These are phyloP conservation scores for Leishmania arabica DNA, from an alignment of 208 protist genomes.

Conservation along the genomic window DNA sequence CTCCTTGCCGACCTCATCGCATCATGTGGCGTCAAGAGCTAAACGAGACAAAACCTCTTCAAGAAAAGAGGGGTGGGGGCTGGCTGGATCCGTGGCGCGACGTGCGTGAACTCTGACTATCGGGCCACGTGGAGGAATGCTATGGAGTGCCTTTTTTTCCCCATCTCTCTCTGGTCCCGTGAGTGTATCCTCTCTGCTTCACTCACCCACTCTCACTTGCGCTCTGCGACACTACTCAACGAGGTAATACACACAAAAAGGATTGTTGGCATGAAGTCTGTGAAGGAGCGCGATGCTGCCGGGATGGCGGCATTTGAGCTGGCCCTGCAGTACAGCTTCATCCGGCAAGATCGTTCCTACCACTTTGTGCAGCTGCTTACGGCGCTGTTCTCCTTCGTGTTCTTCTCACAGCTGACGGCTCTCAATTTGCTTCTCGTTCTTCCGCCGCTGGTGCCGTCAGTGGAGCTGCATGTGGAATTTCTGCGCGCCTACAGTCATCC, in stretches of 20 bases:
- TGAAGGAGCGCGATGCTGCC: slow-evolving; percentile 79
- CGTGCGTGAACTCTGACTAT: background rate
- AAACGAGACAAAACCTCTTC: background rate
- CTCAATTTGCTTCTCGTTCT: slow-evolving; percentile 39
- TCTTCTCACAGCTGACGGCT: slow-evolving; percentile 43
- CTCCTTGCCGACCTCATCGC: background rate
- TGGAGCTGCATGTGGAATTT: slow-evolving; percentile 29
- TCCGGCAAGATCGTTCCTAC: slow-evolving; percentile 86
- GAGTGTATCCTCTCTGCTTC: background rate
- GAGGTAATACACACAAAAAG: background rate
- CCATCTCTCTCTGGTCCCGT: background rate
- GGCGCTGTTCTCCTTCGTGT: slow-evolving; percentile 65
- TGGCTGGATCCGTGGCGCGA: background rate
- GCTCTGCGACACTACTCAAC: background rate
- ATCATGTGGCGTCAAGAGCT: background rate
- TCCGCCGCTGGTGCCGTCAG: slow-evolving; percentile 44
- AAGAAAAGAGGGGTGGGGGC: background rate
- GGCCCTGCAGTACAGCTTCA: slow-evolving; percentile 75
- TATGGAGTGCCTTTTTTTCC: background rate
- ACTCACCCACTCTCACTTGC: background rate
- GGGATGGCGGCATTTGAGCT: slow-evolving; percentile 85
- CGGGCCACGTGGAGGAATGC: background rate
- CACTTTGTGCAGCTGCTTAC: slow-evolving; percentile 82
- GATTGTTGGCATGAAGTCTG: slow-evolving; percentile 19
- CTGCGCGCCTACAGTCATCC: slow-evolving; percentile 28